Base-by-base conservation (phyloP, 106 monocot genomes). In the Apostasia shenzhenica region DNA sequence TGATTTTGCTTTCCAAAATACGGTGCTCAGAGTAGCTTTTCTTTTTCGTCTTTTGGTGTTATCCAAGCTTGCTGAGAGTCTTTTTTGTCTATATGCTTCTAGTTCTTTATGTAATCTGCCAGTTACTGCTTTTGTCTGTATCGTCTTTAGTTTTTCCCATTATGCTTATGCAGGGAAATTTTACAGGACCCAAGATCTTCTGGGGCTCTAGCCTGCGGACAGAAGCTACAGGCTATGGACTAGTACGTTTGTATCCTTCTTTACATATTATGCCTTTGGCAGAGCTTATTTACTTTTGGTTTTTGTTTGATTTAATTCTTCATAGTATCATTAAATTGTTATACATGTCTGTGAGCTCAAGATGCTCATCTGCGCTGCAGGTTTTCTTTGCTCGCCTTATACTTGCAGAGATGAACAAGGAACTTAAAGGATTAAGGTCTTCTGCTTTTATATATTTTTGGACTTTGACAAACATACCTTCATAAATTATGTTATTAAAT, bases 141-240 rank as follows among this genome's bases (percentile, higher is more conserved):
- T 74, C 26, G 45, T 51, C 8, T 71, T 57, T 63, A 75, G 66
- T 51, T 72, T 76, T 76, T 66, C 51, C 63, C 60, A 14, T 70
- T 82, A 65, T 79, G 69, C 81, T 83, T 79, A 56, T 85, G 87
- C 90, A 99, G 99, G 90, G 99, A 75, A 99, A 81, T 85, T 99
- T 99, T 88, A 99, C 86, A 70, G 99, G 99, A 76, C 99, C 99
- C 53, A 99, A 93, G 72, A 83, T 92, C 13, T 93, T 92, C 82
- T 97, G 99, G 99, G 99, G 99, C 67, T 99, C 93, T 67, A 99
- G 90, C 78, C 87, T 99, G 50, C 84, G 99, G 61, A 99, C 99
- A 78, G 99, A 99, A 83, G 92, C 99, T 73, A 99, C 99, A 68
- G 99, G 92, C 52, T 99, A 93, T 80, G 99, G 99, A 81, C 70